Evolutionary conservation across 2,329 filamentous ascomycete genomes (phyloP).

Genomic region (Periglandula ipomoeae): DNA sequence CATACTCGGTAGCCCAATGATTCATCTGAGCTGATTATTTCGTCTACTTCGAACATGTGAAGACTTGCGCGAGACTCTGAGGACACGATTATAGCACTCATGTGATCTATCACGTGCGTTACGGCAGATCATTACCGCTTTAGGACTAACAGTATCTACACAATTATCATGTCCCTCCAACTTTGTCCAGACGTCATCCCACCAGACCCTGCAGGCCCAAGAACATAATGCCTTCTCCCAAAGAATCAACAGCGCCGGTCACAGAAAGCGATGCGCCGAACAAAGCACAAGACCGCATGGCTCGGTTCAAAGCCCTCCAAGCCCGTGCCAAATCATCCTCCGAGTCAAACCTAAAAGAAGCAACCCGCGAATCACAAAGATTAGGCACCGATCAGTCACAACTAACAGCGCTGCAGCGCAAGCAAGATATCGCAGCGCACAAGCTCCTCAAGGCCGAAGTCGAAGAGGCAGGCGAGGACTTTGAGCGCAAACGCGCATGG

Average conservation of each 20-base stretch:
- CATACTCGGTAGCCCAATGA: background rate
- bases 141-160: background rate
- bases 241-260: background rate
- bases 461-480: constrained; percentile 77
- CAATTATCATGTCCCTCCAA: background rate
- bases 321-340: constrained; percentile 67
- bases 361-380: constrained; percentile 72
- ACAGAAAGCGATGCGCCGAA: constrained; percentile 17
- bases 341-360: constrained; percentile 72
- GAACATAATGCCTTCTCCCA: constrained; percentile 2
- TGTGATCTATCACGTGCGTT: background rate
- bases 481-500: constrained; percentile 96
- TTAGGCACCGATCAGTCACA: constrained; percentile 68
- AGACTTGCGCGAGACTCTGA: too few species aligned
- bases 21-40: background rate
- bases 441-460: constrained; percentile 91
- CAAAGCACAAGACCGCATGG: constrained; percentile 57
- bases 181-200: background rate
- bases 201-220: background rate
- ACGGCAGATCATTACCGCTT: background rate
- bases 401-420: constrained; percentile 70
- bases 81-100: too few species aligned
- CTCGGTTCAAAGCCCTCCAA: constrained; percentile 80
- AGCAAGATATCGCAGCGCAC: constrained; percentile 79
- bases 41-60: too few species aligned